phyloP scores from a whole-genome alignment of 306 rosid genomes.

The Vigna mungo region DNA sequence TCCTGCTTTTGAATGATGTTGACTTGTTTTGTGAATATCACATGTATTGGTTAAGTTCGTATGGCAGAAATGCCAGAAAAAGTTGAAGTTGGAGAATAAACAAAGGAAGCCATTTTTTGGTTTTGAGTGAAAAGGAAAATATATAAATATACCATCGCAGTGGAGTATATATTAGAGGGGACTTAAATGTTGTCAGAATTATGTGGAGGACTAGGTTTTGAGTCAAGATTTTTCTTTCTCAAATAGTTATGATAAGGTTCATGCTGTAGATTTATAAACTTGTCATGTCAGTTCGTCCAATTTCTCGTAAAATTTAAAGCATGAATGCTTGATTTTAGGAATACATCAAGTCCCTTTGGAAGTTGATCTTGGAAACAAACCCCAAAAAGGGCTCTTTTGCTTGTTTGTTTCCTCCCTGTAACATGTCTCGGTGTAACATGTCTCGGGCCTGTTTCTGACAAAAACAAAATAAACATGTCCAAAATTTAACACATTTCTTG shows the following conservation, averaged over 20 bases:
- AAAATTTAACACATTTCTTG: slow-evolving; percentile 4
- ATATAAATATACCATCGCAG: neutral
- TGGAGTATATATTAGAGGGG: slow-evolving; percentile 4
- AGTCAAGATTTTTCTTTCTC: neutral
- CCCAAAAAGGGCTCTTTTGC: slow-evolving; percentile 8
- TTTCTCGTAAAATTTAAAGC: neutral
- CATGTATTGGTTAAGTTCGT: neutral
- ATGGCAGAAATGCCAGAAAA: neutral
- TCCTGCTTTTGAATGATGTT: neutral
- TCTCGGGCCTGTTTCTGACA: slow-evolving; percentile 11
- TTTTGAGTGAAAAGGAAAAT: neutral
- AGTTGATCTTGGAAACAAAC: neutral
- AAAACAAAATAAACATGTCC: neutral
- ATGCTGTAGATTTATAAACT: neutral
- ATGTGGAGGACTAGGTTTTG: neutral
- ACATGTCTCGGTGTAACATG: slow-evolving; percentile 26
- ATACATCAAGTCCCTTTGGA: neutral
- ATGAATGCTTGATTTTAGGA: slow-evolving; percentile 19
- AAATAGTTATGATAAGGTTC: neutral
- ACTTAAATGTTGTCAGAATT: neutral
- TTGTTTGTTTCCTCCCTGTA: neutral
- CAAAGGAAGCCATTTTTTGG: neutral
- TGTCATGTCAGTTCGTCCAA: neutral
- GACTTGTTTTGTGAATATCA: neutral
- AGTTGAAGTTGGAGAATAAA: slow-evolving; percentile 20